Percentiles rank a stretch among this genome's conserved stretches.
These are phyloP conservation scores for Andrographis paniculata DNA, from an alignment of 305 asterid species.

Conservation along the genomic window DNA sequence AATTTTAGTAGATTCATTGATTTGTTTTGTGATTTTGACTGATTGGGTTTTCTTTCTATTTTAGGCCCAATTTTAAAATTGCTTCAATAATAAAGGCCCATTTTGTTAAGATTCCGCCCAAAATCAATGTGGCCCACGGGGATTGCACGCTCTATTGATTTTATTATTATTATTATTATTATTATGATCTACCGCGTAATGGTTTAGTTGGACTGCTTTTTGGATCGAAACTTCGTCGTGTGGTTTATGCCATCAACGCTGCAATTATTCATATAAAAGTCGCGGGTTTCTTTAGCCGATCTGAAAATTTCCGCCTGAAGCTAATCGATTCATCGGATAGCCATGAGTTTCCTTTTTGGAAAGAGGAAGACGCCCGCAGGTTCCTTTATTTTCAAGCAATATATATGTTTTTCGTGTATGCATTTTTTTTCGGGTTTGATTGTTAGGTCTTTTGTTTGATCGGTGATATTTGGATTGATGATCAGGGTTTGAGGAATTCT, in stretches of 20 bases:
- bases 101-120: no score
- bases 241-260: background rate
- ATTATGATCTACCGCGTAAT: constrained; percentile 20
- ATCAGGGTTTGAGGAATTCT: background rate
- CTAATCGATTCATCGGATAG: constrained; percentile 22
- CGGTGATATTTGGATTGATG: constrained; percentile 6
- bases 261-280: constrained; percentile 1
- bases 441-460: background rate
- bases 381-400: background rate
- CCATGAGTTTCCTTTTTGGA: constrained; percentile 89
- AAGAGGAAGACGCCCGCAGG: constrained; percentile 90
- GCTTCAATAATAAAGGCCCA: no score
- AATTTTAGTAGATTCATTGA: no score
- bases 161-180: background rate
- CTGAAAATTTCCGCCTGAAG: constrained; percentile 12
- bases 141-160: no score
- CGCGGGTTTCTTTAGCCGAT: constrained; percentile 9
- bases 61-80: no score
- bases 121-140: no score
- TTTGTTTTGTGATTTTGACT: no score
- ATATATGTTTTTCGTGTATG: background rate
- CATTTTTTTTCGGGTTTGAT: background rate
- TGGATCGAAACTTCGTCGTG: constrained; percentile 6
- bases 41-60: no score
- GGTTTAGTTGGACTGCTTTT: constrained; percentile 13